Evolutionary conservation across 192 early-diverging fungal species (phyloP), one percentile per base, ranked within the genome.

Genomic region (Coemansia sp.): DNA sequence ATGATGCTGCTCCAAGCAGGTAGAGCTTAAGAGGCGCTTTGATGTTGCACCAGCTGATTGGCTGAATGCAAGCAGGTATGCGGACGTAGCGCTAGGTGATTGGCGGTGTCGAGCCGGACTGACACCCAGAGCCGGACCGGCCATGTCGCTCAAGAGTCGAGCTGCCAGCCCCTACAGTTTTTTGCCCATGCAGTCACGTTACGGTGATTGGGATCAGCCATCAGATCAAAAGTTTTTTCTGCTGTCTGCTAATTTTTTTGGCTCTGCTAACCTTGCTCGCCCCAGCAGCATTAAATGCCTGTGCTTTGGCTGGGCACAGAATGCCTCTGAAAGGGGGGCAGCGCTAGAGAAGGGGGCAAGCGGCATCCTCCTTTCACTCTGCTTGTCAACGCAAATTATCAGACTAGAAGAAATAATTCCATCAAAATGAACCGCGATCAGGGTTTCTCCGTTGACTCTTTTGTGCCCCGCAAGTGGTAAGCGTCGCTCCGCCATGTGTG

Each of bases 381-480:
- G 28, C 65, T 67, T 73, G 71, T 73, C 60, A 59, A 67, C 55
- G 63, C 33, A 56, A 63, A 56, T 59, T 36, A 45, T 56, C 65
- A 69, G 38, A 69, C 59, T 59, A 58, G 42, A 67, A 62, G 58
- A 66, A 65, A 28, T 66, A 43, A 61, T 39, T 58, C 36, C 38
- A 63, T 55, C 38, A 74, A 61, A 72, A 80, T 80, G 77, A 73
- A 80, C 55, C 74, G 71, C 77, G 73, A 80, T 53, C 67, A 73
- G 67, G 69, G 69, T 63, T 64, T 64, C 55, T 53, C 74, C 43
- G 77, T 96, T 77, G 95, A 96, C 84, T 88, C 95, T 70, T 96
- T 95, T 91, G 88, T 94, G 66, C 95, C 95, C 63, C 85, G 95
- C 82, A 96, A 96, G 89, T 96, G 95, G 91, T 92, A 82, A 79